A percentile compares a stretch with the other conserved stretches of the same genome.
phyloP scores from a whole-genome alignment of 352 stramenopile species.

The Phytophthora ramorum region DNA sequence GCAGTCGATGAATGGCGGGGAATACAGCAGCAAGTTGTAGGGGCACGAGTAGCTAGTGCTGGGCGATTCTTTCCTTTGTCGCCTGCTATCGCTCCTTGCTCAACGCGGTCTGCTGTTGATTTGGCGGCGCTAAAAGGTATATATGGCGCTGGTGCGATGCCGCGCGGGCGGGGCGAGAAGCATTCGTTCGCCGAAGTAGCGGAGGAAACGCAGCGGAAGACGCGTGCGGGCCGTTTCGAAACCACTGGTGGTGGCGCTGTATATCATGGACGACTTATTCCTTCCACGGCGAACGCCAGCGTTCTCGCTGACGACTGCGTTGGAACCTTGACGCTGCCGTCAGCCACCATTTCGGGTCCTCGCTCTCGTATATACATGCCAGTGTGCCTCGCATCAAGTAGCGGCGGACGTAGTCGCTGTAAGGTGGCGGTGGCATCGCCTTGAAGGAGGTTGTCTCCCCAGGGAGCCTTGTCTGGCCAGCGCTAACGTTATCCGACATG shows the following conservation, averaged over 20 bases:
- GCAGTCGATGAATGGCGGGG: neutral
- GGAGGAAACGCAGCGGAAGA: constrained; percentile 13
- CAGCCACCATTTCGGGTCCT: neutral
- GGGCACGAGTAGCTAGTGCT: too few relatives aligned
- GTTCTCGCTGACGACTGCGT: constrained; percentile 17
- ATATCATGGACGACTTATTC: neutral
- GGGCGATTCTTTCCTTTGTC: neutral
- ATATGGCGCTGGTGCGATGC: constrained; percentile 11
- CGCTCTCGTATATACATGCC: neutral
- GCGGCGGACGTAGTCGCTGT: too few relatives aligned
- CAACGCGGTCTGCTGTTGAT: constrained; percentile 3
- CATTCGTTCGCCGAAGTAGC: constrained; percentile 8
- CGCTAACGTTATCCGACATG: neutral
- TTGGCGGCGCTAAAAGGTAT: constrained; percentile 32
- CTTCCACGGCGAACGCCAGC: constrained; percentile 18
- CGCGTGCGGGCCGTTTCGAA: constrained; percentile 25
- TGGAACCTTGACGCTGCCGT: constrained; percentile 6
- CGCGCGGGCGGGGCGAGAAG: neutral
- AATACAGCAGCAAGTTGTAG: neutral
- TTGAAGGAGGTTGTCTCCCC: neutral
- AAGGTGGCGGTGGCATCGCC: too few relatives aligned
- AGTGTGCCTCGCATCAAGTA: neutral
- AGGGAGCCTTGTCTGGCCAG: neutral
- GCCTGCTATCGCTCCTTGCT: neutral
- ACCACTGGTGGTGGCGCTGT: constrained; percentile 1